phyloP scores from a whole-genome alignment of 1,284 basidiomycete genomes.

The Heterobasidion occidentale region DNA sequence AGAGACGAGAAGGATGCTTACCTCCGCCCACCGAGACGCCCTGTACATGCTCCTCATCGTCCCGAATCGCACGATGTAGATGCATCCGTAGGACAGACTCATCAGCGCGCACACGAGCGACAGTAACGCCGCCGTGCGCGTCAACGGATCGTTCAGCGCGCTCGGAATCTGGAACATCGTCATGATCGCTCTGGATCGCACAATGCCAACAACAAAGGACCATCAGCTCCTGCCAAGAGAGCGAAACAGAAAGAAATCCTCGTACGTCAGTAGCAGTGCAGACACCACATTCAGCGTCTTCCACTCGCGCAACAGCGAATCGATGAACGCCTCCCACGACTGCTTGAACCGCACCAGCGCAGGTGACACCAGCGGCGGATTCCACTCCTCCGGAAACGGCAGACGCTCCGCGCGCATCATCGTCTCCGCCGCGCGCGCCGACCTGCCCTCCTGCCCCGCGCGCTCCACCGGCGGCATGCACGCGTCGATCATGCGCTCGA shows the following conservation, averaged over 20 bases:
- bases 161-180: slow-evolving; percentile 64
- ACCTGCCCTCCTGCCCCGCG: not conserved
- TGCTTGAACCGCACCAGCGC: slow-evolving; percentile 57
- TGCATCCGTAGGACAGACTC: slow-evolving; percentile 69
- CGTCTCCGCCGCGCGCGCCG: not conserved
- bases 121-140: slow-evolving; percentile 56
- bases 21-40: slow-evolving; percentile 72
- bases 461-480: not conserved
- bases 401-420: slow-evolving; percentile 17
- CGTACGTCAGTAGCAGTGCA: slow-evolving; percentile 61
- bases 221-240: not conserved
- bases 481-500: slow-evolving; percentile 17
- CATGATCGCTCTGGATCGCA: slow-evolving; percentile 51
- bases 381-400: slow-evolving; percentile 61
- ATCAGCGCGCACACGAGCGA: slow-evolving; percentile 65
- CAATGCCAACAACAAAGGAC: not conserved
- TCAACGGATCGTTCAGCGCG: slow-evolving; percentile 55
- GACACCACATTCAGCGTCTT: slow-evolving; percentile 73
- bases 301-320: slow-evolving; percentile 65
- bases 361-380: slow-evolving; percentile 45
- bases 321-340: slow-evolving; percentile 67
- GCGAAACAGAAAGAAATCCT: no score
- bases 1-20: slow-evolving; percentile 19
- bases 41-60: slow-evolving; percentile 73
- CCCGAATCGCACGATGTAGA: slow-evolving; percentile 72